A percentile compares a stretch with the other conserved stretches of the same genome.
These are phyloP conservation scores for Helminthosporium solani DNA, from an alignment of 2,329 filamentous ascomycete species.

Conservation along the genomic window DNA sequence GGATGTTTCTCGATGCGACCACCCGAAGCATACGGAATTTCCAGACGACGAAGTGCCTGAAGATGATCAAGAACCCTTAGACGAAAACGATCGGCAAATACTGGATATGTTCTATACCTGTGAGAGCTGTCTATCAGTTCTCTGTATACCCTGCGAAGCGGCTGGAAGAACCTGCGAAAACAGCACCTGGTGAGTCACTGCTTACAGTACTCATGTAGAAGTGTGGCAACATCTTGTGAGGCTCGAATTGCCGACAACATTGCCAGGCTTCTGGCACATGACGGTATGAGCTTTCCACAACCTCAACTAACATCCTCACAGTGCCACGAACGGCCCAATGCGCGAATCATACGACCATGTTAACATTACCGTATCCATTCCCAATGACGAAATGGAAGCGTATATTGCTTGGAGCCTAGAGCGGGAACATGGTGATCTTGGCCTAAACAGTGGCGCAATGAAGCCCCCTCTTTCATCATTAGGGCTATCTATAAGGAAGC, in stretches of 20 bases:
- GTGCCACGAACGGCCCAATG: constrained; percentile 3
- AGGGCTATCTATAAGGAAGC: constrained; percentile 4
- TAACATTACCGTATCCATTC: constrained; percentile 6
- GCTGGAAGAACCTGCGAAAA: constrained; percentile 8
- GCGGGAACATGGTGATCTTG: constrained; percentile 20
- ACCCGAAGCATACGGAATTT: constrained; percentile 3
- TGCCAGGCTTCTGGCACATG: no score
- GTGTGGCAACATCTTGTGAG: no score
- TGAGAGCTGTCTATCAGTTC: constrained; percentile 2
- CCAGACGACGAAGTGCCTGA: constrained; percentile 1
- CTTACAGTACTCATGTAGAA: background rate
- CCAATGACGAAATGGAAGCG: constrained; percentile 7
- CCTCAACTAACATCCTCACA: background rate
- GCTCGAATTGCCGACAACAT: no score
- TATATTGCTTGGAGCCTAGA: constrained; percentile 21
- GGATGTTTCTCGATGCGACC: constrained; percentile 8
- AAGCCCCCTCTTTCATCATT: constrained; percentile 17
- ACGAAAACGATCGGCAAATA: background rate
- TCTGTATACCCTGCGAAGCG: constrained; percentile 13
- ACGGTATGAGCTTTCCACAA: background rate
- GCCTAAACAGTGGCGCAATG: constrained; percentile 1
- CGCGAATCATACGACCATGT: constrained; percentile 13
- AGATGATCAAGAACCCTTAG: background rate
- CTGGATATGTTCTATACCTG: constrained; percentile 11
- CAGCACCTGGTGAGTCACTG: constrained; percentile 3